Evolutionary conservation across 495 filamentous ascomycete genomes (phyloP), one percentile per base, ranked within the genome.

Genomic region (Xylaria palmicola): DNA sequence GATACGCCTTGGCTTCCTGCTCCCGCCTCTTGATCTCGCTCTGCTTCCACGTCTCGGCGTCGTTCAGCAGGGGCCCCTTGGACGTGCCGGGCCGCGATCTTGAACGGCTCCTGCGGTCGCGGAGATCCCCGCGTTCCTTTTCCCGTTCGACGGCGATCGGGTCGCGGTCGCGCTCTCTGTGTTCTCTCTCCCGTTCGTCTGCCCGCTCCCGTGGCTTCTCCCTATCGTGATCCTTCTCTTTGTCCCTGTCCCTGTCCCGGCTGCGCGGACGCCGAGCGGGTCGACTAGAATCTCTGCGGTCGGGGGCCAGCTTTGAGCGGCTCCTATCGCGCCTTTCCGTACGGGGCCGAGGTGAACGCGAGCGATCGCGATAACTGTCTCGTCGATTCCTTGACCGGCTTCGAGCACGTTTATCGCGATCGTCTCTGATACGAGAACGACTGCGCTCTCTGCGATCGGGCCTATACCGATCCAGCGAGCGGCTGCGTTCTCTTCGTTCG

Each of bases 1-100:
- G 70, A 62, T 83, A 85, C 13, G 78, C 78, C 62, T 81, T 83
- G n/a, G 82, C 82, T 70, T 85, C 81, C 54, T 78, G 74, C 58
- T 83, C 82, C n/a, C 82, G 79, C 59, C 81, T 77, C 69, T 77
- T 82, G 48, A 81, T 78, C 64, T 82, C 80, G 39, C 73, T 75
- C 57, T 79, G 79, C 60, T 83, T 83, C 79, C 78, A 79, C 2
- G 74, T 76, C 67, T 78, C 78, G 29, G 68, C 65, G 34, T 70
- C 68, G 6, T 50, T 67, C 15, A 67, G 24, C 26, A 57, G 54
- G 27, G 52, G 55, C 27, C 66, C 68, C 47, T 59, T 69, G 9
- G 69, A 65, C 7, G 69, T 72, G 8, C 48, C 59, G 6, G 66
- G 67, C 10, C 73, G 71, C 19, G 76, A 77, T 9, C 70, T 72